Evolutionary conservation across 2,329 filamentous ascomycete species (phyloP), one percentile per base, ranked within the genome.

Genomic region (Colletotrichum liriopes): DNA sequence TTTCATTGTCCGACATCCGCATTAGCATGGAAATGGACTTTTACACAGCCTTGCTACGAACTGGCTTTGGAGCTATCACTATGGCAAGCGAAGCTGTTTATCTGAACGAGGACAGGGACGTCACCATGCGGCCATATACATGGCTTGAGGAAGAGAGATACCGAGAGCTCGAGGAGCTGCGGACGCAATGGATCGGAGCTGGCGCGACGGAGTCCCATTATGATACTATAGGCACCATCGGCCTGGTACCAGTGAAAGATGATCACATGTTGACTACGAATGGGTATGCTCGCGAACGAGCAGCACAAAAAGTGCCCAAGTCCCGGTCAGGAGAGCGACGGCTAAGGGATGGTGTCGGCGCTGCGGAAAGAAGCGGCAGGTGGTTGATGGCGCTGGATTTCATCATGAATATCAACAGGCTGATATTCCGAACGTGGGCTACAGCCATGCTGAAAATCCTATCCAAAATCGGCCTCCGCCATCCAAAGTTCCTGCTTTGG

Each of bases 81-180:
- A 96, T 97, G 81, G 96, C 96, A 0, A 98, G 94, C 77, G 95
- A 98, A 81, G 96, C 96, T 4, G 96, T 98, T 0, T 98, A 98
- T 78, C 86, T 99, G 14, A 98, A 98, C 73, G 96, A 98, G 81
- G 96, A 96, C 56, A 90, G 90, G 51, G 88, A 88, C 1, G 91
- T 98, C 63, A 92, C 90, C 73, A 85, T 97, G 2, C 91, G 91
- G 74, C 86, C 88, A 45, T 92, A 92, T 82, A 98, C 96, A 0
- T 99, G 96, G 96, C 85, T 98, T 3, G 96, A 99, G 79, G 93
- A 96, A 76, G 93, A 97, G 75, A 89, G 95, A 7, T 86, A 96
- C 12, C 88, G 91, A 55, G 94, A 98, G 78, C 86, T 97, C 3
- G 91, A 96, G 75, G 84, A 87, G 71, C 75, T 90, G 47, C 84